Evolutionary conservation across 2,329 filamentous ascomycete genomes (phyloP).

Genomic region (Thelonectria discophora): DNA sequence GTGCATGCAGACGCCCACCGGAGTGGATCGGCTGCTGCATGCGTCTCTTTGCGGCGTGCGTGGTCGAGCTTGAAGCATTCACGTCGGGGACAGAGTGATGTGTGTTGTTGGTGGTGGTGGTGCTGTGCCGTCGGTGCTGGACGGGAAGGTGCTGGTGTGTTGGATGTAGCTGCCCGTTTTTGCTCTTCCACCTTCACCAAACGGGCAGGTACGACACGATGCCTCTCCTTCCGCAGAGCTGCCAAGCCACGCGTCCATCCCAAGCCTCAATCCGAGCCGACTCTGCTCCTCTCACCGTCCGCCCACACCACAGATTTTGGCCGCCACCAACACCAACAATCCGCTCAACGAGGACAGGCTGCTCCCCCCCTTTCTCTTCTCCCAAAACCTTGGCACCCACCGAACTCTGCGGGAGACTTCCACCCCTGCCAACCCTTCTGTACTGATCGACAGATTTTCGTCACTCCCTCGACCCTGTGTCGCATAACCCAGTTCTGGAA

Average conservation of each 20-base stretch:
- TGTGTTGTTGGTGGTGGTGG: neutral
- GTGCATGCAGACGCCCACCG: neutral
- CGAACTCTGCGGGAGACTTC: constrained; percentile 25
- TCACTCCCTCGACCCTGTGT: constrained; percentile 40
- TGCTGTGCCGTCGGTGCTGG: neutral
- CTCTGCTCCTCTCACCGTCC: neutral
- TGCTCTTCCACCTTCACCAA: neutral
- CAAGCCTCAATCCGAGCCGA: neutral
- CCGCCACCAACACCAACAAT: neutral
- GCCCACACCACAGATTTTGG: neutral
- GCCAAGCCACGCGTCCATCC: neutral
- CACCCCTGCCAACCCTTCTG: constrained; percentile 18
- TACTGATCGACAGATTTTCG: constrained; percentile 41
- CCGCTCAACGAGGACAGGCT: neutral
- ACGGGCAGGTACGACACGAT: neutral
- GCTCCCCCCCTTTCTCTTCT: neutral
- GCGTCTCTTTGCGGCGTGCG: constrained; percentile 9
- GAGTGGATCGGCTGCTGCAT: constrained; percentile 10
- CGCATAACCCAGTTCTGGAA: constrained; percentile 39
- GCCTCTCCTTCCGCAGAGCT: neutral
- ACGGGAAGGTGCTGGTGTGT: neutral
- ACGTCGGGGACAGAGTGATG: neutral
- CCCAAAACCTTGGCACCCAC: constrained; percentile 11
- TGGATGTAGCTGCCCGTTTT: neutral
- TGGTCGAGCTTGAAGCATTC: constrained; percentile 1